Evolutionary conservation across 2,329 filamentous ascomycete genomes (phyloP), one percentile per base, ranked within the genome.

Genomic region (Stromatinia cepivora): DNA sequence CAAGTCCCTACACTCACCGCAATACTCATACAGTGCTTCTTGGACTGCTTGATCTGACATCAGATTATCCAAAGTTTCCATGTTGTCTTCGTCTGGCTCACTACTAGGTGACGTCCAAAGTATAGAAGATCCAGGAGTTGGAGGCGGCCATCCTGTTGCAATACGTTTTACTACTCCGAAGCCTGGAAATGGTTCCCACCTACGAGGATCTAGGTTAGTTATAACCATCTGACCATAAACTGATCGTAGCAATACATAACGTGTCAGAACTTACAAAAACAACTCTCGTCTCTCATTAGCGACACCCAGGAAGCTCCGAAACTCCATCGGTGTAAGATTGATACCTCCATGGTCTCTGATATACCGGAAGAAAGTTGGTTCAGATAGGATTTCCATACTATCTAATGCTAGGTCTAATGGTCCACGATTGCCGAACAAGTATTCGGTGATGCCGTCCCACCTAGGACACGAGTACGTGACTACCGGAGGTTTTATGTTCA

Each of bases 151-250:
- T 7, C 64, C 64, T 36, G 1, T 13, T 20, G n/a, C 39, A 31
- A 65, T 65, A n/a, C 34, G 36, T 25, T 63, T 63, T 13, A 63
- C 59, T 17, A 39, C 20, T 9, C 59, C 45, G 13, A 63, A 63
- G 13, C 59, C 59, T 1, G 59, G 45, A 36, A 63, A 63, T 52
- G 45, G 45, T 8, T 63, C 59, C 59, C 59, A 63, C 39, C 59
- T 63, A 28, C 10, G 17, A 63, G 31, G 0, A 17, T 22, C 7
- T 15, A 15, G 3, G 22, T 63, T 20, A 63, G 22, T 10, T 3
- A 50, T 50, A 2, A 8, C 11, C 31, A 36, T 31, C 11, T n/a
- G 11, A 36, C 20, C 25, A 31, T 31, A 13, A 15, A 17, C 15
- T 25, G 5, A 15, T 25, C 8, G 7, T 13, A 46, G 10, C 39